phyloP scores from a whole-genome alignment of 2,329 filamentous ascomycete species.

The Paraconiothyrium sp. region DNA sequence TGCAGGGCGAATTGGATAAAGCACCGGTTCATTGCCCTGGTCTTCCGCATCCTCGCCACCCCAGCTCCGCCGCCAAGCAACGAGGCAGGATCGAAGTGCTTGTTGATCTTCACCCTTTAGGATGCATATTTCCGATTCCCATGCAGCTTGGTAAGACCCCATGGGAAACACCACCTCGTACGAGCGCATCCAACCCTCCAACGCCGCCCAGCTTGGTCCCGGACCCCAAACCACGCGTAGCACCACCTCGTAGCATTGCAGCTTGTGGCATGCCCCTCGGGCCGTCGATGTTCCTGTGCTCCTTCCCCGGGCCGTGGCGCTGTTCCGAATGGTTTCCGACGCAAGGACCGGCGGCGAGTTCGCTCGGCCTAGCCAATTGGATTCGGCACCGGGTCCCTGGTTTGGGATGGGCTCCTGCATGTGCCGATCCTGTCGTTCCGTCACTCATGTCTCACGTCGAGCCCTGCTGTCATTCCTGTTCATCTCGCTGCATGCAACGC shows the following conservation, averaged over 20 bases:
- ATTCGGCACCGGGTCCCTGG: constrained; percentile 26
- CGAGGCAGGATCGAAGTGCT: constrained; percentile 12
- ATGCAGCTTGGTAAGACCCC: background rate
- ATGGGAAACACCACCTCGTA: background rate
- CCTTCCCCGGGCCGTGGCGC: constrained; percentile 19
- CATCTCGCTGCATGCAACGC: background rate
- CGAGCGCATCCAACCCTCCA: background rate
- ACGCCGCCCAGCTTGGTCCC: constrained; percentile 7
- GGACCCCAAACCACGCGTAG: constrained; percentile 16
- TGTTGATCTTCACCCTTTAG: background rate
- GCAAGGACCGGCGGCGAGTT: constrained; percentile 3
- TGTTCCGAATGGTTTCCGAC: constrained; percentile 1
- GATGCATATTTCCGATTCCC: background rate
- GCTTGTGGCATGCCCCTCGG: constrained; percentile 10
- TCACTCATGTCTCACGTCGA: background rate
- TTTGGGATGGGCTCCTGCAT: constrained; percentile 22
- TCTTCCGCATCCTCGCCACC: constrained; percentile 14
- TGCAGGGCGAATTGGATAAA: constrained; percentile 23
- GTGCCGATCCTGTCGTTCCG: constrained; percentile 4
- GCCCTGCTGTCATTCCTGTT: constrained; percentile 4
- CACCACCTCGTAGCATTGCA: constrained; percentile 28
- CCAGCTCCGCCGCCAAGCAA: background rate
- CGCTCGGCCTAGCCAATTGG: constrained; percentile 26
- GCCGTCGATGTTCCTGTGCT: constrained; percentile 15
- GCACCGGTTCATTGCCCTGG: constrained; percentile 24